Evolutionary conservation across 73 alveolate genomes (phyloP), one percentile per base, ranked within the genome.

Genomic region (Uronychia setigera): DNA sequence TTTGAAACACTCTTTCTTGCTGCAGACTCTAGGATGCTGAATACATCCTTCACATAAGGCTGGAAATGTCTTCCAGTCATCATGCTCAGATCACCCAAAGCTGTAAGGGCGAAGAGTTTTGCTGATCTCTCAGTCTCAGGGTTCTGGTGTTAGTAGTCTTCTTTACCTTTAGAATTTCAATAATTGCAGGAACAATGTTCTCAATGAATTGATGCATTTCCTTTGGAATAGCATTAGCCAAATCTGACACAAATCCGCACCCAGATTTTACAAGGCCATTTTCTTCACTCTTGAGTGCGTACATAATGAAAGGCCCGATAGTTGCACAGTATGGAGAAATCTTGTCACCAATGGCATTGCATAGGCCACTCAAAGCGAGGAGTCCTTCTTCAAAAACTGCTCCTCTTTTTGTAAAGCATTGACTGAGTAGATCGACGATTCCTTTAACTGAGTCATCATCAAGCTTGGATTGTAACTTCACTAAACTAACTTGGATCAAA

Each of bases 181-280:
- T 26, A 0, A 89, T 82, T n/a, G 79, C 81, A 0, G 90, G 92
- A 26, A 89, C 92, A 46, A 83, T 80, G 31, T 89, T 92, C 11
- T 14, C 26, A 26, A 89, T 33, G 32, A 57, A 87, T 0, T 32
- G 28, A 0, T 76, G 60, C 30, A 89, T 89, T 25, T 58, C 26
- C 57, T 89, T 86, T 29, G 67, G 35, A 14, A 83, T 76, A 29
- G 90, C 92, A 77, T 31, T 74, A 1, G 95, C 86, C 59, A 89
- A 79, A 59, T 89, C 95, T 28, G 89, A 79, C 27, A 89, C 87
- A 26, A 89, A 30, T 14, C 95, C 95, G 87, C 95, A 89, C 0
- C 87, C 91, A n/a, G 75, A 75, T 78, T 85, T 89, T 32, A 84
- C 46, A 33, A 83, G 77, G 31, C 81, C 95, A 19, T 81, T 80